Base-by-base conservation (phyloP, 2,329 filamentous ascomycete species). In the Ophiognomonia clavigignenti-juglandacearum region DNA sequence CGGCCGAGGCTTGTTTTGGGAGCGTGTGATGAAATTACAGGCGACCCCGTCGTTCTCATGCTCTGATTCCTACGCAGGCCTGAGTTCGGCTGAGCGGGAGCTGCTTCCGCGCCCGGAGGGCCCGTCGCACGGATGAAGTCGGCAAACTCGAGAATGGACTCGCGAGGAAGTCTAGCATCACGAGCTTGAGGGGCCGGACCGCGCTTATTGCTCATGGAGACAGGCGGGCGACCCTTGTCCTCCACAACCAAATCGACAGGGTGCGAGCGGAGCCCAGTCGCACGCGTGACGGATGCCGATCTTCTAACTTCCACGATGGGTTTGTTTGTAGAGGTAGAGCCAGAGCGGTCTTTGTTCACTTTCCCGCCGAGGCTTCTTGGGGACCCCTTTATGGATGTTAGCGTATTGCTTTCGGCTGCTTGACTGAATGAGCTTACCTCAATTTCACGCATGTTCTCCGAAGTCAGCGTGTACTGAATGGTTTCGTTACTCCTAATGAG, bases 71-170 rank as follows among this genome's bases (percentile, higher is more conserved):
- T 53, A 23, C 35, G 47, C 40, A 40, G 48, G 32, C 22, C 31
- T n/a, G 16, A 38, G 8, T 49, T 32, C 36, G 45, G 50, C 16
- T 32, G 39, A 19, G 66, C 59, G 18, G 61, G 50, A 18, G 63
- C 57, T 13, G 61, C 60, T 40, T 62, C 67, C 36, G 72, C 72
- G 31, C 68, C 69, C n/a, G 74, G 61, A 14, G 92, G 86, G 2
- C 88, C 89, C 24, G 89, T 95, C 1, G 86, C 87, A 50, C 88
- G 85, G 58, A 95, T 88, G 62, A 96, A 96, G 50, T 95, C 86
- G 19, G 89, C 87, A 67, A 96, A 88, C 58, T 96, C 91, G 38
- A 82, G 75, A 8, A 85, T 80, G 0, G 88, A 88, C 52, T 91
- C 86, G 5, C 75, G 73, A 9, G 81, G 75, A 8, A 86, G 72